Evolutionary conservation across 2,329 filamentous ascomycete species (phyloP).

Genomic region (Colletotrichum tabaci): DNA sequence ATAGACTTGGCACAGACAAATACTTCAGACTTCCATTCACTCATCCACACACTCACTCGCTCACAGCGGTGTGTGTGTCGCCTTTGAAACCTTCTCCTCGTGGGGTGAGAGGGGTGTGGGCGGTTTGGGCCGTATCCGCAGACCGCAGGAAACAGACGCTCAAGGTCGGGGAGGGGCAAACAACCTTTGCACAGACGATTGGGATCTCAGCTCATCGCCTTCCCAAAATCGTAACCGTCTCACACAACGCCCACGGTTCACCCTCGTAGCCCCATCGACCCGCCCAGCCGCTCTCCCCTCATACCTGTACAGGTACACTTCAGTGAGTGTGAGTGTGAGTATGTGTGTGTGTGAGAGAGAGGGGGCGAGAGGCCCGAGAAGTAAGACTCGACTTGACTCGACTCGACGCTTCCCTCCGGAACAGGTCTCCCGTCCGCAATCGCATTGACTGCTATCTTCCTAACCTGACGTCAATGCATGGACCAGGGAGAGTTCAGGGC

Average conservation of each 20-base stretch:
- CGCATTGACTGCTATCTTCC: conserved; percentile 35
- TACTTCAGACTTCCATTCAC: not conserved
- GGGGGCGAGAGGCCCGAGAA: conserved; percentile 6
- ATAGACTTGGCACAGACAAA: conserved; percentile 38
- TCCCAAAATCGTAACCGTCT: conserved; percentile 41
- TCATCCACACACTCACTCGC: no score
- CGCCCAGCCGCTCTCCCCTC: not conserved
- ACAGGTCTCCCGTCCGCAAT: conserved; percentile 24
- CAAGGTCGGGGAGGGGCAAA: conserved; percentile 31
- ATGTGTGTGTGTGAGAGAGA: not conserved
- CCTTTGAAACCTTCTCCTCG: not conserved
- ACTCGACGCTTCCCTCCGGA: not conserved
- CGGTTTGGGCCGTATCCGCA: not conserved
- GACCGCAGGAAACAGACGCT: not conserved
- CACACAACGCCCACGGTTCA: conserved; percentile 37
- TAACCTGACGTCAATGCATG: conserved; percentile 40
- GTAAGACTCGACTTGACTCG: not conserved
- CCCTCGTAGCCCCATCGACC: conserved; percentile 24
- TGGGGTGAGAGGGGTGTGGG: not conserved
- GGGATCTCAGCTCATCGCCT: conserved; percentile 39
- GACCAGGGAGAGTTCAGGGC: conserved; percentile 25
- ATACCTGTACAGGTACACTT: not conserved
- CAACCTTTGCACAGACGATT: conserved; percentile 40
- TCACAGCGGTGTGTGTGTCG: not conserved
- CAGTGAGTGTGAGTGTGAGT: not conserved